Conservation (phyloP, 495 filamentous ascomycete genomes). For the Melanomma pulvis-pyrius region DNA sequence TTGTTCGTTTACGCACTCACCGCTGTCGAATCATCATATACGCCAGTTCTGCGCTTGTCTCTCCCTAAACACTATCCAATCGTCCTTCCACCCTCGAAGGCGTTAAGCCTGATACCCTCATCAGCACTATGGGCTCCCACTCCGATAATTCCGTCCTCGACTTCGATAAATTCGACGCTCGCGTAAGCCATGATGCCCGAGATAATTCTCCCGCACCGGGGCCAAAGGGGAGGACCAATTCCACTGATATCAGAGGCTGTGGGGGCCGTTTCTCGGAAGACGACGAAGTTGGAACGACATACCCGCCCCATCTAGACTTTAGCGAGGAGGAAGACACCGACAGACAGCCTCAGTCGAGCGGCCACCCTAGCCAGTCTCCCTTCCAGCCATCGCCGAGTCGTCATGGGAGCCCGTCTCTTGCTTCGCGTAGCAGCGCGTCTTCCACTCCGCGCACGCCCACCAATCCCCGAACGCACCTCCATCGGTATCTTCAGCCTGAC, state of each 20-base stretch:
- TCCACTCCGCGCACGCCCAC: conserved; percentile 1
- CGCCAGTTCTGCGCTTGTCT: neutral
- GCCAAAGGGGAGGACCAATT: neutral
- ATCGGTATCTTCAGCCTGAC: neutral
- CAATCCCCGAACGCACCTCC: neutral
- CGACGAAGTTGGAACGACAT: neutral
- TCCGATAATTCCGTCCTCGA: neutral
- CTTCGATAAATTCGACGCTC: neutral
- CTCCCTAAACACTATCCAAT: neutral
- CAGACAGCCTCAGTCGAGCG: neutral
- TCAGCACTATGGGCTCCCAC: neutral
- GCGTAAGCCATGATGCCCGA: neutral
- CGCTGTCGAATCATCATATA: neutral
- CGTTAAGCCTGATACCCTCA: neutral
- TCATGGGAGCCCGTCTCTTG: neutral
- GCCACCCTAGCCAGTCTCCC: neutral
- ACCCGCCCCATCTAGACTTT: conserved; percentile 2
- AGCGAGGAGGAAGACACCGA: conserved; percentile 1
- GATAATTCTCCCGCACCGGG: neutral
- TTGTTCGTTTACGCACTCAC: neutral
- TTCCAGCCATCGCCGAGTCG: neutral
- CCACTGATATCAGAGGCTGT: neutral
- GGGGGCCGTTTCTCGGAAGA: conserved; percentile 1
- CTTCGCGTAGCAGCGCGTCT: neutral
- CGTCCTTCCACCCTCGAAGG: neutral